Conservation (phyloP, 495 filamentous ascomycete genomes). For the Filosporella fistucella region DNA sequence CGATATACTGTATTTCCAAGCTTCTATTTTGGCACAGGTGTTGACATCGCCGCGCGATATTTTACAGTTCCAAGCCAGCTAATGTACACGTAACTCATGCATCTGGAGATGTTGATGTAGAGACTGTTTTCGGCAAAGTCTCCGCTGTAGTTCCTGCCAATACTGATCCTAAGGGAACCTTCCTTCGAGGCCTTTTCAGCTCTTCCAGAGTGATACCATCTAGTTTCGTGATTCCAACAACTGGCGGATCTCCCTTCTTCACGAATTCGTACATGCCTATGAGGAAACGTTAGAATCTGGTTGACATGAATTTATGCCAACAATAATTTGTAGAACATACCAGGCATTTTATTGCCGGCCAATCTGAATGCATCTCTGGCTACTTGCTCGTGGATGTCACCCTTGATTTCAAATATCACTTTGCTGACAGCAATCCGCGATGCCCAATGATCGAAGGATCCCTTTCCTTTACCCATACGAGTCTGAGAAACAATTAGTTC, state of each 20-base stretch:
- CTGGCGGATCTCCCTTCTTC: constrained; percentile 82
- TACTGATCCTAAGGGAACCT: constrained; percentile 45
- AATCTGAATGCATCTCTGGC: constrained; percentile 90
- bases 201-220: constrained; percentile 75
- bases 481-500: constrained; percentile 32
- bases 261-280: constrained; percentile 90
- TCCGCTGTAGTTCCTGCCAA: constrained; percentile 10
- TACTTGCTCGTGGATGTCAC: constrained; percentile 89
- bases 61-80: background rate
- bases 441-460: constrained; percentile 95
- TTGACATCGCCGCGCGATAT: constrained; percentile 3
- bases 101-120: constrained; percentile 17
- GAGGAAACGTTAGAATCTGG: background rate
- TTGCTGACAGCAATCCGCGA: constrained; percentile 80
- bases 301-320: too few species aligned
- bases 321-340: constrained; percentile 43
- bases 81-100: constrained; percentile 1
- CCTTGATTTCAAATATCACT: constrained; percentile 88
- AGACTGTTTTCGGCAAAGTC: background rate
- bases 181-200: constrained; percentile 69
- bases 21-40: too few species aligned
- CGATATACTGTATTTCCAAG: too few species aligned
- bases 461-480: constrained; percentile 99
- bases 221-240: constrained; percentile 93
- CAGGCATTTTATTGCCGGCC: constrained; percentile 92